Base-by-base conservation (phyloP, 352 stramenopile genomes). In the Phytophthora macrochlamydospora region DNA sequence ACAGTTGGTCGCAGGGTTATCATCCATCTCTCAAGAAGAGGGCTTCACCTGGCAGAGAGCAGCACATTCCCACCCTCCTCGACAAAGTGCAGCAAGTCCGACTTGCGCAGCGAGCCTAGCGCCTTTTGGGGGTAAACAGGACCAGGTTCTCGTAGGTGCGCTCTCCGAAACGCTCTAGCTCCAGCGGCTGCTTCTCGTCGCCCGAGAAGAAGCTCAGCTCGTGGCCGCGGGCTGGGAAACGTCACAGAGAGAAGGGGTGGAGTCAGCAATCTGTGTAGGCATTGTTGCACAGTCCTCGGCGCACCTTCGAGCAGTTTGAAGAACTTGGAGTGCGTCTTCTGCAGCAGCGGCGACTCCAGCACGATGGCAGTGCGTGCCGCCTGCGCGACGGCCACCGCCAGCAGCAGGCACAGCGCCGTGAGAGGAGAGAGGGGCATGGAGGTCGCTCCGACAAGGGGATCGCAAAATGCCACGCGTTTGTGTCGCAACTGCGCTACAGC, bases 71-170 rank as follows among this genome's bases (percentile, higher is more conserved):
- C 90, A 49, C 90, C 90, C 51, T 81, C 63, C 49, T 96, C 86
- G n/a, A 97, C 79, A 72, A 97, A 97, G 46, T 85, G 70, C 64
- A 96, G 70, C 52, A 92, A 37, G 53, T 92, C 76, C 24, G 83
- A 77, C 65, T 92, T 93, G 57, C 70, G 69, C 52, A 94, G 74
- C 51, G 76, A 79, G 24, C 76, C 80, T 24, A 90, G 75, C 59
- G 89, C 91, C 76, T 92, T 92, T 50, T 91, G 75, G 30, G 91
- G 90, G 90, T 90, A 54, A 98, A 92, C 54, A 97, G 67, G 54
- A 98, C 75, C 61, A 98, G 75, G 67, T 98, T 94, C 59, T 98
- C 93, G 67, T 89, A 97, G 51, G 81, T 66, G 46, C 77, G 81
- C 71, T 96, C 91, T 54, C 92, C 92, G 73, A 92, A 98, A 60